phyloP scores from a whole-genome alignment of 2,329 filamentous ascomycete genomes.

The Knufia fluminis region DNA sequence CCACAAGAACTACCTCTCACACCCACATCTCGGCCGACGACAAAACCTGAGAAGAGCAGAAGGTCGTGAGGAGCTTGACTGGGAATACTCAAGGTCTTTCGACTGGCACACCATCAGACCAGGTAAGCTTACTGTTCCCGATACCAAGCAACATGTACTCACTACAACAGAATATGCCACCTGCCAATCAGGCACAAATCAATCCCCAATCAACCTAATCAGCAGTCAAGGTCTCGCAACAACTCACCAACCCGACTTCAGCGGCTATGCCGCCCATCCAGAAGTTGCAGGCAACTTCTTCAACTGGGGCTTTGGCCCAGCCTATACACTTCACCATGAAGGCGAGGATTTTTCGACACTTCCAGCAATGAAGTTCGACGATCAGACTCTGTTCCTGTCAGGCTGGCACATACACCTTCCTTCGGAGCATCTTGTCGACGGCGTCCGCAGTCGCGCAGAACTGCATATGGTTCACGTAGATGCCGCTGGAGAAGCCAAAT shows the following conservation, averaged over 20 bases:
- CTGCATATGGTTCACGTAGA: slow-evolving; percentile 42
- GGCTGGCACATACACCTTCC: slow-evolving; percentile 46
- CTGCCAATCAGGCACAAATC: slow-evolving; percentile 44
- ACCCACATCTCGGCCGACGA: too few species aligned
- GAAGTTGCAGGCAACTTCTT: slow-evolving; percentile 32
- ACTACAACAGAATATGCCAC: slow-evolving; percentile 29
- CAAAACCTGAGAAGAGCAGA: too few species aligned
- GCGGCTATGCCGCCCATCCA: slow-evolving; percentile 28
- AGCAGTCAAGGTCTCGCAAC: slow-evolving; percentile 33
- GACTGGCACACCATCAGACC: too few species aligned
- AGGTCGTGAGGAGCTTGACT: too few species aligned
- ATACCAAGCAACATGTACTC: too few species aligned
- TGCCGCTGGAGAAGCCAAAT: slow-evolving; percentile 32
- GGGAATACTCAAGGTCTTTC: too few species aligned
- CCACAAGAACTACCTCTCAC: too few species aligned
- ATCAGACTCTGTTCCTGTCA: slow-evolving; percentile 39
- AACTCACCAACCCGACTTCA: slow-evolving; percentile 35
- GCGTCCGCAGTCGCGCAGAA: slow-evolving; percentile 34
- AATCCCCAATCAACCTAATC: slow-evolving; percentile 41
- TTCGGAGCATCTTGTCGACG: slow-evolving; percentile 40
- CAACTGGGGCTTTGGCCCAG: slow-evolving; percentile 44
- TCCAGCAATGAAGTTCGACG: slow-evolving; percentile 38
- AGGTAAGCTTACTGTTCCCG: too few species aligned
- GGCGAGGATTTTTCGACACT: slow-evolving; percentile 30
- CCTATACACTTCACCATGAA: slow-evolving; percentile 33